Percentiles rank a stretch among this genome's conserved stretches.
These are phyloP conservation scores for Trichopus zeylanicus DNA, from an alignment of 116 monocot genomes.

Conservation along the genomic window DNA sequence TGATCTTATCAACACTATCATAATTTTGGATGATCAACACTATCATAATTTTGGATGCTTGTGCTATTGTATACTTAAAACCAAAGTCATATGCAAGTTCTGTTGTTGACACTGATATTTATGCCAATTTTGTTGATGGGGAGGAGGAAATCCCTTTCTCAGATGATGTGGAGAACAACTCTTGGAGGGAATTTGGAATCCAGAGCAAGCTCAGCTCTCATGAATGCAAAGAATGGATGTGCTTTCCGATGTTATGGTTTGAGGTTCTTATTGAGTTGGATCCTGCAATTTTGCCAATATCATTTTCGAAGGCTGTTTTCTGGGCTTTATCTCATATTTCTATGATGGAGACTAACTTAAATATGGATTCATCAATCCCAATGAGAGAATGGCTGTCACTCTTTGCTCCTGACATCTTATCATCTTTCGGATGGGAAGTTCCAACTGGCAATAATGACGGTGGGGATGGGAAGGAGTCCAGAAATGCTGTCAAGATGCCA, in stretches of 20 bases:
- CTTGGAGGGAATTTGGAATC: constrained; percentile 60
- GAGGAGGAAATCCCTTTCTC: constrained; percentile 56
- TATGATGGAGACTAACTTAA: constrained; percentile 31
- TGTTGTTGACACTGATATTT: constrained; percentile 13
- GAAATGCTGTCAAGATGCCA: constrained; percentile 71
- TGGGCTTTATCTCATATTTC: constrained; percentile 89
- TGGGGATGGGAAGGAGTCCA: constrained; percentile 74
- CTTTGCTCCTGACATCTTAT: constrained; percentile 51
- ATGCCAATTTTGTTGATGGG: constrained; percentile 26
- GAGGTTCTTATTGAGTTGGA: constrained; percentile 49
- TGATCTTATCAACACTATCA: constrained; percentile 76
- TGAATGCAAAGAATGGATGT: constrained; percentile 64
- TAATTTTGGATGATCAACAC: too few species aligned
- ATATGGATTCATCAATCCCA: constrained; percentile 18
- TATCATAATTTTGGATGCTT: constrained; percentile 92
- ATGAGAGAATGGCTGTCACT: constrained; percentile 56
- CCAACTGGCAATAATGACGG: constrained; percentile 87
- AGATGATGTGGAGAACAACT: constrained; percentile 33
- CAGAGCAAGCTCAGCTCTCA: constrained; percentile 45
- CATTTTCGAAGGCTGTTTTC: constrained; percentile 80
- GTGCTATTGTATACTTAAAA: constrained; percentile 58
- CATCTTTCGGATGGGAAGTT: constrained; percentile 69
- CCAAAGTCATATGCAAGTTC: constrained; percentile 20
- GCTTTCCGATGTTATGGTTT: constrained; percentile 89
- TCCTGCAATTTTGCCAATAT: constrained; percentile 60